Conservation (phyloP, 2,329 filamentous ascomycete species). For the Fusarium tjaetaba region DNA sequence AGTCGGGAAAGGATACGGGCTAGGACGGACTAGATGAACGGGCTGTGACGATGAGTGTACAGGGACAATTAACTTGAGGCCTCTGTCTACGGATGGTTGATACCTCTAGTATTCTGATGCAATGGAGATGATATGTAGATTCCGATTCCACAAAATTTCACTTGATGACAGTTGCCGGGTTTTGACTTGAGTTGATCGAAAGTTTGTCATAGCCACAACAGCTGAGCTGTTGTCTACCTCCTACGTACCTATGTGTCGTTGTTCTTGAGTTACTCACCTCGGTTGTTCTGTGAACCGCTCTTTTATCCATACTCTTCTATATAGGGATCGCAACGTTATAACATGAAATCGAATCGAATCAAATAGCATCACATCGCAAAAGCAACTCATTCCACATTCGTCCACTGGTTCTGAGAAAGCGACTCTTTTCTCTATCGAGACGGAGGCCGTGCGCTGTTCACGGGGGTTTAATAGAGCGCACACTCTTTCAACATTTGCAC, state of each 20-base stretch:
- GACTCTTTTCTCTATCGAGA: conserved; percentile 31
- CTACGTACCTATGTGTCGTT: neutral
- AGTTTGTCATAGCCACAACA: neutral
- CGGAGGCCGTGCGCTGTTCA: conserved; percentile 39
- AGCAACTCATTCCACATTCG: conserved; percentile 19
- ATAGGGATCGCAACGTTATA: neutral
- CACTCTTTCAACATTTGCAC: conserved; percentile 30
- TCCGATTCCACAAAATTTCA: neutral
- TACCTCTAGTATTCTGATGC: neutral
- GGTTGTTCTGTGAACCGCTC: neutral
- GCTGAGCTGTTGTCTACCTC: neutral
- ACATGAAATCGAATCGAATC: neutral
- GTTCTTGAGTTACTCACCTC: neutral
- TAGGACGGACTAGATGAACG: neutral
- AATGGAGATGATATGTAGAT: neutral
- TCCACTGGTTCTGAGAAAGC: conserved; percentile 11
- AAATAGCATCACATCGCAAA: conserved; percentile 13
- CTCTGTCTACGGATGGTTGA: neutral
- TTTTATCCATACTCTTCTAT: neutral
- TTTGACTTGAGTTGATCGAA: neutral
- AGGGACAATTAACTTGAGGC: conserved; percentile 2
- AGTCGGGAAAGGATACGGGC: conserved; percentile 34
- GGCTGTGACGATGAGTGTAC: conserved; percentile 24
- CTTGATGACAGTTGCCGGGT: neutral
- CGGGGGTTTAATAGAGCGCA: conserved; percentile 10